Percentiles rank a stretch among this genome's conserved stretches.
Conservation (phyloP, 768 basidiomycete species). For the Boletus coccyginus region DNA sequence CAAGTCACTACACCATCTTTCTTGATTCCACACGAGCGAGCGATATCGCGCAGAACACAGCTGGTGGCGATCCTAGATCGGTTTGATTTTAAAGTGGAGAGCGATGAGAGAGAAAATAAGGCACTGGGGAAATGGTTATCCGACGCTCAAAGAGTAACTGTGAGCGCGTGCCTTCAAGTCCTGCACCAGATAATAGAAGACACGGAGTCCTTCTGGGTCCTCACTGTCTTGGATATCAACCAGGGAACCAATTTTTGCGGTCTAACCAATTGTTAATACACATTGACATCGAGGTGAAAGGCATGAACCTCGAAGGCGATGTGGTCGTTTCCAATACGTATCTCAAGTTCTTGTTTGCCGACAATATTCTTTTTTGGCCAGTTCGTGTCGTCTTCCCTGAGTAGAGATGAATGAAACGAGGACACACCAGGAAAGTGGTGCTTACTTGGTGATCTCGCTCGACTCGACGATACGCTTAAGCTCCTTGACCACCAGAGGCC, state of each 20-base stretch:
- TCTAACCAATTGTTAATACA: conserved; percentile 46
- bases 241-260: conserved; percentile 95
- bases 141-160: background rate
- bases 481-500: conserved; percentile 89
- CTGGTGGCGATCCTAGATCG: conserved; percentile 54
- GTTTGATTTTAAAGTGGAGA: conserved; percentile 99
- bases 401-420: background rate
- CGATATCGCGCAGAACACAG: too few relatives aligned
- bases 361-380: conserved; percentile 99
- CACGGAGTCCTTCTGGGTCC: conserved; percentile 95
- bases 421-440: background rate
- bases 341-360: conserved; percentile 97
- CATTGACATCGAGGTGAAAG: background rate
- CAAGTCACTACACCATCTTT: too few relatives aligned
- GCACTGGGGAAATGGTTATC: conserved; percentile 53
- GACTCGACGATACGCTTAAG: conserved; percentile 90
- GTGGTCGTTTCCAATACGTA: conserved; percentile 90
- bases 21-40: too few relatives aligned
- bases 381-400: conserved; percentile 94
- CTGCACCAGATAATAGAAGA: conserved; percentile 98
- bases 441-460: conserved; percentile 91
- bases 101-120: conserved; percentile 98
- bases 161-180: conserved; percentile 76
- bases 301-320: conserved; percentile 88
- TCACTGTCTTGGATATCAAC: conserved; percentile 97